Conservation (phyloP, 2,329 filamentous ascomycete genomes). For the Zasmidium angulare region DNA sequence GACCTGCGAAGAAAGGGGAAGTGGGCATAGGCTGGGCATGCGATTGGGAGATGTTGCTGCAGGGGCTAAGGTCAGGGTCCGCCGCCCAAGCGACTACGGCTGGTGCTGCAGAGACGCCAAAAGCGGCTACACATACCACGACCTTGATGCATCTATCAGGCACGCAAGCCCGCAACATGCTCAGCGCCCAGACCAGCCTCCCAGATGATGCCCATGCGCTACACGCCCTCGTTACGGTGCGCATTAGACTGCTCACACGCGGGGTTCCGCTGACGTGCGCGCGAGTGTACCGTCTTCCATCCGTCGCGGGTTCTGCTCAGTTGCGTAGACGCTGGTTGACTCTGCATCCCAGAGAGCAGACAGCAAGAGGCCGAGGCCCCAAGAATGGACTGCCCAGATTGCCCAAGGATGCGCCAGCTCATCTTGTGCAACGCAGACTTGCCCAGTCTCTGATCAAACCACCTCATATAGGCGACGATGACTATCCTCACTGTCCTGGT, state of each 20-base stretch:
- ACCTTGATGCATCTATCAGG: not conserved
- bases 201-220: not conserved
- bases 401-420: constrained; percentile 40
- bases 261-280: constrained; percentile 72
- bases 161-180: not conserved
- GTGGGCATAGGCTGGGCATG: constrained; percentile 78
- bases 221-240: constrained; percentile 50
- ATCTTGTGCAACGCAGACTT: constrained; percentile 45
- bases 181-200: not conserved
- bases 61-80: constrained; percentile 5
- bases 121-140: not conserved
- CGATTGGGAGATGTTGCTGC: constrained; percentile 74
- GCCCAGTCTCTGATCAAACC: constrained; percentile 45
- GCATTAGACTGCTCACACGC: constrained; percentile 65
- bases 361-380: constrained; percentile 25
- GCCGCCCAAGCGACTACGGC: not conserved
- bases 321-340: constrained; percentile 73
- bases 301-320: constrained; percentile 35
- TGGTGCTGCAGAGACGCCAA: not conserved
- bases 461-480: constrained; percentile 35
- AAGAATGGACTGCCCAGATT: constrained; percentile 26
- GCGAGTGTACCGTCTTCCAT: constrained; percentile 83
- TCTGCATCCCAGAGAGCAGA: constrained; percentile 42
- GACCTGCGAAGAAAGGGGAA: constrained; percentile 74
- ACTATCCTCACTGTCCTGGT: constrained; percentile 68